Conservation (phyloP, 139 green algal species). For the Nannochloris sp. region DNA sequence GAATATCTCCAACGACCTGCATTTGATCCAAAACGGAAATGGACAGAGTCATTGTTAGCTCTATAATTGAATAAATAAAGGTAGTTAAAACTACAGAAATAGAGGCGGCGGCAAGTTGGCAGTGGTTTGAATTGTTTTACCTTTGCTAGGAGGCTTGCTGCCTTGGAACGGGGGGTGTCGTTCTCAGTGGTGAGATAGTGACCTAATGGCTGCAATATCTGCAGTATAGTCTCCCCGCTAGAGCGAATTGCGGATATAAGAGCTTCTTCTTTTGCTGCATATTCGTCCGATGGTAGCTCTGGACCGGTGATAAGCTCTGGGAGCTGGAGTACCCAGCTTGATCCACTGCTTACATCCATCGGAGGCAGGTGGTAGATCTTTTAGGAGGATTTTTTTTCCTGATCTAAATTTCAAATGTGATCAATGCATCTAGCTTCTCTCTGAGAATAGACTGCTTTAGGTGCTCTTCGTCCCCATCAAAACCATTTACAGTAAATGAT, state of each 20-base stretch:
- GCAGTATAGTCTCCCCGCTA: neutral
- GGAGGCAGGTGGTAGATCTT: no score
- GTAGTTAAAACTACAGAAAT: no score
- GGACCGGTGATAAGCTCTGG: neutral
- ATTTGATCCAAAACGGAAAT: neutral
- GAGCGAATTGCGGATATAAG: neutral
- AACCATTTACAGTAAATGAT: neutral
- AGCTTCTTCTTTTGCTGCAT: neutral
- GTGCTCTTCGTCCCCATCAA: neutral
- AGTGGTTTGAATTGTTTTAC: neutral
- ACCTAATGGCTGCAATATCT: constrained; percentile 16
- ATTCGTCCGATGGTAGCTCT: neutral
- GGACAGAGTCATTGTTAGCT: neutral
- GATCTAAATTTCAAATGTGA: no score
- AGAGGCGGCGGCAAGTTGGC: neutral
- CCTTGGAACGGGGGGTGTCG: constrained; percentile 5
- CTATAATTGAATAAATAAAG: neutral
- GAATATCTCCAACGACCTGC: constrained; percentile 16
- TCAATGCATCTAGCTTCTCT: no score
- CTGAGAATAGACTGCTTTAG: no score
- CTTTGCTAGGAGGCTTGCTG: constrained; percentile 19
- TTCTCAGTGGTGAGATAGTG: constrained; percentile 11
- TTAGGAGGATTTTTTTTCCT: no score
- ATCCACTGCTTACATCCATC: no score
- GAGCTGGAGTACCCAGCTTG: neutral